Evolutionary conservation across 1,284 basidiomycete species (phyloP).

Genomic region (Ustilago trichophora): DNA sequence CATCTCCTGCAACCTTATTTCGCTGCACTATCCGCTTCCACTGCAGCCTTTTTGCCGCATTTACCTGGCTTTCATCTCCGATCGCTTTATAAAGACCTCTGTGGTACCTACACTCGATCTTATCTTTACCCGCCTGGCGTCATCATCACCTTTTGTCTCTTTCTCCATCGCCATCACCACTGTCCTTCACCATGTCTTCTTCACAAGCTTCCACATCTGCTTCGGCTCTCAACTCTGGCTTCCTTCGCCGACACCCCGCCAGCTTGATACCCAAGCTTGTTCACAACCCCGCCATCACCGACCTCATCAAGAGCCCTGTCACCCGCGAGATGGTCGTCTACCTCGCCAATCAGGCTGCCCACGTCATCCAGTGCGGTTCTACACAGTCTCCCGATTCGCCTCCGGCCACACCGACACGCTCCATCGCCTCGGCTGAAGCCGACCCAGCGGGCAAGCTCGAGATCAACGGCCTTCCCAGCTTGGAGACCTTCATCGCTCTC

Average conservation of each 20-base stretch:
- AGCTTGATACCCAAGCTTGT: conserved; percentile 62
- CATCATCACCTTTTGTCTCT: not conserved
- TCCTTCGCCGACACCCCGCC: conserved; percentile 62
- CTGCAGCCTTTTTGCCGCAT: conserved; percentile 20
- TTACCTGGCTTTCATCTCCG: conserved; percentile 33
- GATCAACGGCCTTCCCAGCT: conserved; percentile 72
- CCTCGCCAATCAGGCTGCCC: conserved; percentile 63
- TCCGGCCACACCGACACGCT: conserved; percentile 57
- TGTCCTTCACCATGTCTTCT: conserved; percentile 32
- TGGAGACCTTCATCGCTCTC: conserved; percentile 87
- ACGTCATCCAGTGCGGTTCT: conserved; percentile 64
- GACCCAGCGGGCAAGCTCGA: conserved; percentile 67
- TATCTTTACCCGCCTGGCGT: too few species aligned
- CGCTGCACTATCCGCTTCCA: conserved; percentile 15
- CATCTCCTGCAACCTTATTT: conserved; percentile 25
- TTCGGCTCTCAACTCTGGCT: conserved; percentile 45
- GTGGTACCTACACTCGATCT: not conserved
- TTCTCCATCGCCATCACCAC: conserved; percentile 8
- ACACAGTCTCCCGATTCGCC: conserved; percentile 51
- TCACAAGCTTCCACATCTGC: conserved; percentile 44
- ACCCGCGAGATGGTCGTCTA: conserved; percentile 65
- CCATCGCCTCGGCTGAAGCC: conserved; percentile 52
- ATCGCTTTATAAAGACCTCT: conserved; percentile 21
- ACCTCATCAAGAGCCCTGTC: conserved; percentile 64
- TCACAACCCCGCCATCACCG: conserved; percentile 64